Percentiles rank a stretch among this genome's conserved stretches.
Evolutionary conservation across 495 filamentous ascomycete species (phyloP).

Genomic region (Saxophila tyrrhenica): DNA sequence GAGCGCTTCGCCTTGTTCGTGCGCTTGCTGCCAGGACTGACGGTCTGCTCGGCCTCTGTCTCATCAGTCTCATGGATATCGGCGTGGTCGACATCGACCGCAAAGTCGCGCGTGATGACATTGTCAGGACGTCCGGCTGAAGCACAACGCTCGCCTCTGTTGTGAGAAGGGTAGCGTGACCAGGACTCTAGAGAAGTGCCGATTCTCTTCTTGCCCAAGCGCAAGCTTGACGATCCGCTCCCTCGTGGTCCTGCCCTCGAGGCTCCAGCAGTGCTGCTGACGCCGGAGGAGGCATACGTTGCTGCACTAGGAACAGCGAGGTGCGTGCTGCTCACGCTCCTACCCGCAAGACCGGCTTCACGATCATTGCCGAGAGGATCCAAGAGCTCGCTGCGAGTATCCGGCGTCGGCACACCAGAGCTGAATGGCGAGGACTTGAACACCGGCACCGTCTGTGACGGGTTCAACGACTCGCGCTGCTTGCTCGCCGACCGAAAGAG

Average conservation of each 20-base stretch:
- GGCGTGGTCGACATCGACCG: background rate
- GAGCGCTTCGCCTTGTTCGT: background rate
- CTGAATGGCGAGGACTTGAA: background rate
- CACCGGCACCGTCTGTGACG: background rate
- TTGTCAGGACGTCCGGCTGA: conserved; percentile 17
- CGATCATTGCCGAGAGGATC: conserved; percentile 4
- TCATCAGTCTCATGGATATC: background rate
- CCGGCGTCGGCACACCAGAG: background rate
- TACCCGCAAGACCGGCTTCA: background rate
- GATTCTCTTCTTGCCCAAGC: background rate
- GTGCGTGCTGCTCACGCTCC: background rate
- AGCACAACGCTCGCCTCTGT: conserved; percentile 12
- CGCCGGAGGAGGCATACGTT: background rate
- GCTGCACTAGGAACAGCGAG: background rate
- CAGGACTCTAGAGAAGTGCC: conserved; percentile 16
- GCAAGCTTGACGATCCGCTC: no score
- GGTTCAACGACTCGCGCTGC: conserved; percentile 5
- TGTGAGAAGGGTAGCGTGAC: conserved; percentile 21
- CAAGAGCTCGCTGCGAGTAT: conserved; percentile 2
- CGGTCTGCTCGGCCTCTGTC: background rate
- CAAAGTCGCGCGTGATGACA: conserved; percentile 22
- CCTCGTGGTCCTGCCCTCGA: no score
- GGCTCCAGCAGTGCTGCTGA: background rate
- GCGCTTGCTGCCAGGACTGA: background rate
- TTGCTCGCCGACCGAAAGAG: conserved; percentile 19